Evolutionary conservation across 1,284 basidiomycete species (phyloP).

Genomic region (Lignosus rhinocerotis): DNA sequence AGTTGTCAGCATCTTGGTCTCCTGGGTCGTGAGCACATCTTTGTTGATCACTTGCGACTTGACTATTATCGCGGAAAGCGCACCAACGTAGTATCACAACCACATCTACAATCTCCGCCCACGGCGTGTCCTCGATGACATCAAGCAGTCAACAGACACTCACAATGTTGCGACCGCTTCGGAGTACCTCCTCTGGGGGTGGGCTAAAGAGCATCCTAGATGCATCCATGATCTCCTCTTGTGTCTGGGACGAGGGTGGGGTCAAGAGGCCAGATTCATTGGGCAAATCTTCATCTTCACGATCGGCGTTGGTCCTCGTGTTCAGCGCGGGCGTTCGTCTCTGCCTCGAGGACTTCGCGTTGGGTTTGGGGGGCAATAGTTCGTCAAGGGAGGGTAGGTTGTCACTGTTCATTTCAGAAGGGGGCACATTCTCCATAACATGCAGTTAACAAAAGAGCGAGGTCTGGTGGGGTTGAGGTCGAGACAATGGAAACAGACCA

Average conservation of each 20-base stretch:
- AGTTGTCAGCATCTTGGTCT: background rate
- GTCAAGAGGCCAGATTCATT: conserved; percentile 30
- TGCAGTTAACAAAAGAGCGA: background rate
- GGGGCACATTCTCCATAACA: conserved; percentile 26
- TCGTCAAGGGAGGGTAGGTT: conserved; percentile 18
- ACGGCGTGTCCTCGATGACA: no score
- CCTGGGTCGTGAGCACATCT: background rate
- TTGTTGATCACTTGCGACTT: no score
- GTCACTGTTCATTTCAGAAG: conserved; percentile 13
- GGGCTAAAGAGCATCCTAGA: conserved; percentile 44
- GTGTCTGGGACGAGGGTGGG: conserved; percentile 30
- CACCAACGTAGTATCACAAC: no score
- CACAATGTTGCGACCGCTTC: conserved; percentile 22
- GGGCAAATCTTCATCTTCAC: conserved; percentile 12
- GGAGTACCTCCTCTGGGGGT: conserved; percentile 44
- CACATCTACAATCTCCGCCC: no score
- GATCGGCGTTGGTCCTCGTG: conserved; percentile 12
- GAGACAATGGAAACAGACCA: conserved; percentile 2
- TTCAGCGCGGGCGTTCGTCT: conserved; percentile 21
- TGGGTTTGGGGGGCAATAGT: conserved; percentile 16
- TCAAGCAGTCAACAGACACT: conserved; percentile 4
- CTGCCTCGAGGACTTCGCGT: conserved; percentile 26
- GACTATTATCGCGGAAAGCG: no score
- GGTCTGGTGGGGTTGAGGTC: background rate
- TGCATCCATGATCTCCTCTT: conserved; percentile 25